Percentiles rank a stretch among this genome's conserved stretches.
Conservation (phyloP, 108 stramenopile species). For the Nitzschia sp. region DNA sequence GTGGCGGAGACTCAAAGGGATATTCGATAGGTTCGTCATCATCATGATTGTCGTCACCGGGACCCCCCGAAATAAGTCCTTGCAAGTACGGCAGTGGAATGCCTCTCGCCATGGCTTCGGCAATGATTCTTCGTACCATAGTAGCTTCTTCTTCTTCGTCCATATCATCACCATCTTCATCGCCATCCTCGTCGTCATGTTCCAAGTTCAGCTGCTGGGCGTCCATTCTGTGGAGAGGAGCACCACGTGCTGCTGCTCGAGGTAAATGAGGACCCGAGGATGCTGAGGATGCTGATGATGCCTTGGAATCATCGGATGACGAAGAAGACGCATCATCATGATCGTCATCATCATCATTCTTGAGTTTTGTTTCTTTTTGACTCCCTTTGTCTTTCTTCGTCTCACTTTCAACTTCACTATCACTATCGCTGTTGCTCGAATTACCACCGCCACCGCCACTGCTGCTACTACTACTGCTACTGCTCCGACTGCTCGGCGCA, state of each 20-base stretch:
- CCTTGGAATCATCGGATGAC: not conserved
- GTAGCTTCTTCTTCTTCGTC: not conserved
- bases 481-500: not conserved
- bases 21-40: constrained; percentile 40
- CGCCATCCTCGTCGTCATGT: not conserved
- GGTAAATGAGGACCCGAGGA: not conserved
- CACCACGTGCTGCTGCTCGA: too few species aligned
- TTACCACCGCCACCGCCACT: not conserved
- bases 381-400: too few species aligned
- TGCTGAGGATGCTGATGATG: not conserved
- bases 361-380: too few species aligned
- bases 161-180: too few species aligned
- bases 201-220: not conserved
- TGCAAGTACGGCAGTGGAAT: constrained; percentile 25
- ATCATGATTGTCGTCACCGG: constrained; percentile 1
- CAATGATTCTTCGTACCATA: constrained; percentile 19
- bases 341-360: not conserved
- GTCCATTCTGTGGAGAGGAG: too few species aligned
- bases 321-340: not conserved
- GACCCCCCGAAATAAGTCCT: not conserved
- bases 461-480: not conserved
- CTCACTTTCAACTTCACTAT: too few species aligned
- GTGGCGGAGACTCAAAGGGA: constrained; percentile 42
- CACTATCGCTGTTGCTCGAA: not conserved
- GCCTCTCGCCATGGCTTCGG: constrained; percentile 10